Base-by-base conservation (phyloP, 164 flowering plant species). In the Dillenia turbinata region DNA sequence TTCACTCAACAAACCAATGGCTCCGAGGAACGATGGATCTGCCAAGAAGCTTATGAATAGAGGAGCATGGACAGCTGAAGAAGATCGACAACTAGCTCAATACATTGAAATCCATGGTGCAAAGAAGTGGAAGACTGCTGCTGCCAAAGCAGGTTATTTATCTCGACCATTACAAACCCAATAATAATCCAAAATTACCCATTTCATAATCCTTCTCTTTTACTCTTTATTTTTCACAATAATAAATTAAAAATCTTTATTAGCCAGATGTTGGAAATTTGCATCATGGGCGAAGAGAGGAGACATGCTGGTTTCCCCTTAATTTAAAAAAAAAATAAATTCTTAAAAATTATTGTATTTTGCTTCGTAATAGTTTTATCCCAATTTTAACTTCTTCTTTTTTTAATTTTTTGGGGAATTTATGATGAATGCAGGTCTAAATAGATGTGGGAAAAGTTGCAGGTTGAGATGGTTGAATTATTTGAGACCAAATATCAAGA, bases 31-130 rank as follows among this genome's bases (percentile, higher is more conserved):
- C 1, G 58, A 49, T 17, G 47, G 47, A n/a, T 56, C 65, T 0
- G 45, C 33, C 10, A 73, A 66, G 44, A 73, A 48, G 22, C 64
- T 47, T 9, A 50, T 66, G 62, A 70, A 73, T 67, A 76, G 60
- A 57, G 83, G 80, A 59, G 73, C 78, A 10, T 79, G 83, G 83
- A 76, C 80, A 3, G 66, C 66, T 0, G 80, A 79, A 64, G 80
- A 79, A 54, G 83, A 79, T 64, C 26, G 16, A 49, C 71, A 58
- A 48, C 65, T 79, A 9, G 67, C 77, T 17, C 49, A 72, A 54
- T 64, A 49, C 54, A 68, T 79, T 55, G 71, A 69, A 40, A 15
- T 59, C 10, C 76, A 74, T 68, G 80, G 83, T 9, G 69, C 83
- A n/a, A 77, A 74, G 63, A 71, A 61, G 26, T 79, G 83, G 83